Evolutionary conservation across 2,329 filamentous ascomycete genomes (phyloP).

Genomic region (Ambrosiella cleistominuta): DNA sequence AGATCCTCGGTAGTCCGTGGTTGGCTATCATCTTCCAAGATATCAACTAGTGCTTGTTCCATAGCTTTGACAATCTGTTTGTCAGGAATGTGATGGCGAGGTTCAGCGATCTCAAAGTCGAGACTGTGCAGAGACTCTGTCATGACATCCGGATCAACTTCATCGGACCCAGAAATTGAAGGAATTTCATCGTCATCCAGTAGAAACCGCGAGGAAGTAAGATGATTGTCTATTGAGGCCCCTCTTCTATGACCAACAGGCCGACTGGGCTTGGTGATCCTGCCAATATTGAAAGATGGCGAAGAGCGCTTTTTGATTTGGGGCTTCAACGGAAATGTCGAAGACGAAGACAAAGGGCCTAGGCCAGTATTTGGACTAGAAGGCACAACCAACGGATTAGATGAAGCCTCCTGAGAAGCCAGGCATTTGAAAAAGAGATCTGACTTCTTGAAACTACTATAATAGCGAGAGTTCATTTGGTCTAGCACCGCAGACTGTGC

Average conservation of each 20-base stretch:
- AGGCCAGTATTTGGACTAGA: not conserved
- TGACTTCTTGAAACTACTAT: conserved; percentile 74
- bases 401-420: conserved; percentile 61
- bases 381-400: conserved; percentile 9
- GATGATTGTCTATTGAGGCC: conserved; percentile 16
- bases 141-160: conserved; percentile 53
- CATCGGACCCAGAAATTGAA: conserved; percentile 67
- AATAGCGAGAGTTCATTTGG: conserved; percentile 64
- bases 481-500: conserved; percentile 73
- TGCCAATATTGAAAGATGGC: conserved; percentile 22
- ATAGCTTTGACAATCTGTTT: conserved; percentile 77
- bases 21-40: conserved; percentile 58
- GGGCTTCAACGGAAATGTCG: conserved; percentile 1
- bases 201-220: conserved; percentile 9
- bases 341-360: not conserved
- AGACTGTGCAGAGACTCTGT: conserved; percentile 60
- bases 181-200: conserved; percentile 42
- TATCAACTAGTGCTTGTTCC: conserved; percentile 79
- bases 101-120: conserved; percentile 48
- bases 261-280: conserved; percentile 24
- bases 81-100: conserved; percentile 40
- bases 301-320: conserved; percentile 14
- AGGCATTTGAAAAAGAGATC: conserved; percentile 94
- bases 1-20: conserved; percentile 46
- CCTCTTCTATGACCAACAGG: conserved; percentile 24